Base-by-base conservation (phyloP, 352 stramenopile species). In the Globisporangium camurandrum region DNA sequence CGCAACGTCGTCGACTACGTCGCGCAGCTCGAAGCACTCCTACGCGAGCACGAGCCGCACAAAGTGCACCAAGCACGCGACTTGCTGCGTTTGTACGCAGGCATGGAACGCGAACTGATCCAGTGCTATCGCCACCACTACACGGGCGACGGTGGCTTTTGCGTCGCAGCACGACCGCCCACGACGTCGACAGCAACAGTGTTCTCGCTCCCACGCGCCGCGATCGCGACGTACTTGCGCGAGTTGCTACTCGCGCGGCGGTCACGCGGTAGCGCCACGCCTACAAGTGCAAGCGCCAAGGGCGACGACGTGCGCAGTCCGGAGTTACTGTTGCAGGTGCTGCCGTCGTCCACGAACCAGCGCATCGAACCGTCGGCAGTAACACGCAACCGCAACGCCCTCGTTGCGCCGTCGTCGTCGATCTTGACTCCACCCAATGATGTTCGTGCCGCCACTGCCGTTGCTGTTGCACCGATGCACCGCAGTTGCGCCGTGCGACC, bases 91-190 rank as follows among this genome's bases (percentile, higher is more conserved):
- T 64, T 60, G 14, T 87, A 76, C 60, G 57, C 63, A 9, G 75
- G 71, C 27, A 67, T 84, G 57, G 75, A 87, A 19, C 65, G 62
- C n/a, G 75, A 87, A 39, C 57, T 85, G 24, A 39, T 85, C 39
- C 68, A 77, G 52, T 84, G 72, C 56, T 85, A 84, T 51, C 75
- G 75, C 36, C 72, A 82, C 46, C 82, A 73, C 48, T 85, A 84
- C 66, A 66, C 70, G 0, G 61, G 68, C 51, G 64, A 61, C 40
- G 60, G 61, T 11, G 62, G 66, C 44, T 79, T 86, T 38, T 56
- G 62, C n/a, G 52, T 85, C 31, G 19, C n/a, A n/a, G 27, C 5
- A 38, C n/a, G 26, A 7, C 19, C 33, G 43, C 56, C 22, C 37
- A 17, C 57, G 22, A 28, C 48, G 48, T 20, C 40, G 20, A 55